Conservation (phyloP, 2,329 filamentous ascomycete genomes). For the Xylaria sp. region DNA sequence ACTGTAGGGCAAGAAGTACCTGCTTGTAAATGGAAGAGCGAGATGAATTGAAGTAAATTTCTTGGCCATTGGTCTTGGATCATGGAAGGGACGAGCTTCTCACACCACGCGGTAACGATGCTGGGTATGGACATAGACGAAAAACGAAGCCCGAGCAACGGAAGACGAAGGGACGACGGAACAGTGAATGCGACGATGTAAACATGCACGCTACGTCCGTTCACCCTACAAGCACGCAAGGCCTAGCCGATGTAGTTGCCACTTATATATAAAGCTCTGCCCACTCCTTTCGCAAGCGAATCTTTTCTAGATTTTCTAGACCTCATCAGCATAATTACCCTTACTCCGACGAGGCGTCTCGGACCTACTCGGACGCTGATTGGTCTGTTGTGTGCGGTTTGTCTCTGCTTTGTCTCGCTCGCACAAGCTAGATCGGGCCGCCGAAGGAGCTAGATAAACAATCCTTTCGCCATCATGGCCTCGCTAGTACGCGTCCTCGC, state of each 20-base stretch:
- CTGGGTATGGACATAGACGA: background rate
- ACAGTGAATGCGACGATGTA: background rate
- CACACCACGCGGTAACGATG: background rate
- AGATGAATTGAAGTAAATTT: background rate
- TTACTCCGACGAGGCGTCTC: background rate
- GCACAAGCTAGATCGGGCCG: too few relatives aligned
- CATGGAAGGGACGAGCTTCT: background rate
- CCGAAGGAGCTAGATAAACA: too few relatives aligned
- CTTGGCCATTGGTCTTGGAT: background rate
- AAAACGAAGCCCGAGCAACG: background rate
- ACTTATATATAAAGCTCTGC: background rate
- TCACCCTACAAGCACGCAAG: background rate
- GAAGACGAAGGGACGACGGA: constrained; percentile 1
- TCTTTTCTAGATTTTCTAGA: background rate
- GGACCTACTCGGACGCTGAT: background rate
- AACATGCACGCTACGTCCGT: background rate
- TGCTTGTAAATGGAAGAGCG: background rate
- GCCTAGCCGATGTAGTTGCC: constrained; percentile 5
- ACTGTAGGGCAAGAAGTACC: background rate
- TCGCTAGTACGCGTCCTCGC: constrained; percentile 28
- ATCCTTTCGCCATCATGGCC: constrained; percentile 32
- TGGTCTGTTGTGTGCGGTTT: background rate
- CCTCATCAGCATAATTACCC: background rate
- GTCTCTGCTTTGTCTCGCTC: too few relatives aligned
- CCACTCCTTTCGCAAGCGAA: background rate